Evolutionary conservation across 495 filamentous ascomycete genomes (phyloP), one percentile per base, ranked within the genome.

Genomic region (Clavariopsis aquatica): DNA sequence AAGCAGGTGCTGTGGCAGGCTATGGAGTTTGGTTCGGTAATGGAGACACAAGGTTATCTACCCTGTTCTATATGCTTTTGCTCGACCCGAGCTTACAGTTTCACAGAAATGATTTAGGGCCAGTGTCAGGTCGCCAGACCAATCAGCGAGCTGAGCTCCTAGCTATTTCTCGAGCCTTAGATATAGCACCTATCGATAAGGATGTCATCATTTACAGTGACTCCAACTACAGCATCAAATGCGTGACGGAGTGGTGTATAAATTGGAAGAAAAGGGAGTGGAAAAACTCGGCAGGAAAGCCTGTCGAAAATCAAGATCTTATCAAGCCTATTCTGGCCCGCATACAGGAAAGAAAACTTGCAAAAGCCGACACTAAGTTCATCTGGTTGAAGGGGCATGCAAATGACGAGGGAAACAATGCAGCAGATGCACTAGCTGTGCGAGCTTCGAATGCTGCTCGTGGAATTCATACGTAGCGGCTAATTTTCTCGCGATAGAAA

Each of bases 141-240:
- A 98, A 98, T 73, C 90, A 97, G 74, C 91, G 94, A 4, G 94
- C 94, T 17, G 94, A 98, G 75, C 79, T 98, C 56, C 92, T 91
- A 2, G 94, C 92, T 0, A 87, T 97, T 63, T 78, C 89, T 4
- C 88, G 93, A 53, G 90, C 91, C 7, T 82, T 98, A 24, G 85
- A 97, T 69, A 84, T 86, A 26, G 83, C 90, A 1, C 87, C 89
- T 7, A 78, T 81, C 59, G 81, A 86, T 72, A 76, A 81, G 58
- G 78, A 85, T 52, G 79, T 91, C 15, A 81, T 83, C 34, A 91
- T 98, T 67, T 82, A 88, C 70, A 89, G 87, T 17, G 94, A 97
- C 76, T 91, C 87, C 71, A 84, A 85, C 60, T 98, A 98, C 75
- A 81, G 89, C 10, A 96, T 97, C 74, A 84, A 91, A 63, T 97